Percentiles rank a stretch among this genome's conserved stretches.
These are phyloP conservation scores for Yarrowia keelungensis DNA, from an alignment of 805 yeast species.

Conservation along the genomic window DNA sequence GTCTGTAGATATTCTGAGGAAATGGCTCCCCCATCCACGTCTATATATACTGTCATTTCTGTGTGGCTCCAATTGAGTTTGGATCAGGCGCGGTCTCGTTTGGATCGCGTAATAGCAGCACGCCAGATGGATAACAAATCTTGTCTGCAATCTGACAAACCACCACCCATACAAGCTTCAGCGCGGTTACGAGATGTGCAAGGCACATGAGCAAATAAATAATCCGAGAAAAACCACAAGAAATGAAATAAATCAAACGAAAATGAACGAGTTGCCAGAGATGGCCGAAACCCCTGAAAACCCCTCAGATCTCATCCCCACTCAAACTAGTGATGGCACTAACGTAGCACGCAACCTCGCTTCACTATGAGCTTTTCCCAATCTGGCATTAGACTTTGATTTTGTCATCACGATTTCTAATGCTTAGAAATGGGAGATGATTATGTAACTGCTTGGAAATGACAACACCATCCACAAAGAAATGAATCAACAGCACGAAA, in stretches of 20 bases:
- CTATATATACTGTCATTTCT: background rate
- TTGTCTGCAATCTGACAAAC: background rate
- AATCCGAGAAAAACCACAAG: background rate
- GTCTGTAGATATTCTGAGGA: background rate
- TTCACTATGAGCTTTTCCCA: background rate
- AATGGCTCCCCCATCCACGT: background rate
- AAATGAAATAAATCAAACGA: background rate
- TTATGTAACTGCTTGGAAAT: no score
- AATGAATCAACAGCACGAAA: no score
- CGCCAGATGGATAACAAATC: constrained; percentile 7
- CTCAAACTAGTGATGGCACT: background rate
- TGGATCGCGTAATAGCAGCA: constrained; percentile 15
- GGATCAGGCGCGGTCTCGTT: background rate
- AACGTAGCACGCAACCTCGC: constrained; percentile 5
- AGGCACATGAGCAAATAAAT: background rate
- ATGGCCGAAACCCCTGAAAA: background rate
- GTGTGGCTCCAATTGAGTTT: constrained; percentile 27
- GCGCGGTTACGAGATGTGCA: no score
- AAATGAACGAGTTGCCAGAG: background rate
- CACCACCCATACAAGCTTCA: background rate
- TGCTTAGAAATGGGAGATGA: no score
- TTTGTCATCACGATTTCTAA: background rate
- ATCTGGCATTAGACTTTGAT: background rate
- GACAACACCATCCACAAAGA: no score
- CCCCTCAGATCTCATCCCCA: background rate